These are phyloP conservation scores for Coemansia sp. DNA, from an alignment of 192 early-diverging fungal species.

Conservation along the genomic window DNA sequence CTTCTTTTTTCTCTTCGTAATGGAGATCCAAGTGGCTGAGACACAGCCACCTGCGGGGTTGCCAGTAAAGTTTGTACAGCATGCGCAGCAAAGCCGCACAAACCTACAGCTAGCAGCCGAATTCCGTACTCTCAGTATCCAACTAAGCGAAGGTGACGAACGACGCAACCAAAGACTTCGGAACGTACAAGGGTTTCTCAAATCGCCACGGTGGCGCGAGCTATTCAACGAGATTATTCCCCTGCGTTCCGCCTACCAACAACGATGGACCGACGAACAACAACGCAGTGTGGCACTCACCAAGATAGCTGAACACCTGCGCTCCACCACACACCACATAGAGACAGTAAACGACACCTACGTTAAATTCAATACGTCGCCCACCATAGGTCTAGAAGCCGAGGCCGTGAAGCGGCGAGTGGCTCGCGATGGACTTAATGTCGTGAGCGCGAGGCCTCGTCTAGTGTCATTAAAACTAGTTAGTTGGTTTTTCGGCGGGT, in stretches of 20 bases:
- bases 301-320: slow-evolving; percentile 34
- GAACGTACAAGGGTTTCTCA: slow-evolving; percentile 5
- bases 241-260: slow-evolving; percentile 36
- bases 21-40: slow-evolving; percentile 23
- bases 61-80: background rate
- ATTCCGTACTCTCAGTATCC: slow-evolving; percentile 55
- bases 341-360: slow-evolving; percentile 22
- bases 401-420: slow-evolving; percentile 19
- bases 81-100: slow-evolving; percentile 1
- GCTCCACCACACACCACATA: slow-evolving; percentile 22
- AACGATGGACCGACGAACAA: slow-evolving; percentile 31
- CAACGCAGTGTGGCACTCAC: slow-evolving; percentile 23
- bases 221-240: slow-evolving; percentile 37
- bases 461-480: background rate
- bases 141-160: slow-evolving; percentile 31
- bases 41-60: slow-evolving; percentile 2
- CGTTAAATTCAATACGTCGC: slow-evolving; percentile 27
- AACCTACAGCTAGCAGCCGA: slow-evolving; percentile 37
- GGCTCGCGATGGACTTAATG: slow-evolving; percentile 22
- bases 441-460: slow-evolving; percentile 13
- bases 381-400: slow-evolving; percentile 22
- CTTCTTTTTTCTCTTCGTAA: background rate
- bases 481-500: slow-evolving; percentile 67
- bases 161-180: slow-evolving; percentile 3
- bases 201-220: slow-evolving; percentile 29